Evolutionary conservation across 83 land plant genomes (phyloP).

Genomic region (Diphasiastrum complanatum): DNA sequence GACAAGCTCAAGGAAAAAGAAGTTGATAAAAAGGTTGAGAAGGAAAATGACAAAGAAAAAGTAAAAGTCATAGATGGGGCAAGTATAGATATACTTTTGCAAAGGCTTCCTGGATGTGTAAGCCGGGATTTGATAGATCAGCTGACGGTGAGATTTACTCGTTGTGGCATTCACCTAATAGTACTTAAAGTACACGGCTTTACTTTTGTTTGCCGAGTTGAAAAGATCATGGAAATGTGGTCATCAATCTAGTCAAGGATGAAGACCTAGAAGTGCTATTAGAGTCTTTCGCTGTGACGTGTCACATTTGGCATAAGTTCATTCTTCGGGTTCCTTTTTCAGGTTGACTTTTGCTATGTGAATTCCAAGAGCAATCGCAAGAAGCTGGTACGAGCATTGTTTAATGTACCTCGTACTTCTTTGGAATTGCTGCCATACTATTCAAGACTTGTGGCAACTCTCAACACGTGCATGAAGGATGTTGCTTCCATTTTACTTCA

Average conservation of each 20-base stretch:
- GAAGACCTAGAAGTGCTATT: too few relatives aligned
- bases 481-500: constrained; percentile 71
- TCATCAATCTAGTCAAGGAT: too few relatives aligned
- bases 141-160: constrained; percentile 51
- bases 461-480: constrained; percentile 98
- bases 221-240: too few relatives aligned
- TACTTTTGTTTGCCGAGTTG: too few relatives aligned
- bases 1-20: constrained; percentile 71
- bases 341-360: constrained; percentile 97
- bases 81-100: constrained; percentile 74
- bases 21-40: constrained; percentile 48
- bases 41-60: constrained; percentile 78
- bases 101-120: constrained; percentile 89
- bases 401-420: constrained; percentile 92
- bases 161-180: neutral
- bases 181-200: neutral
- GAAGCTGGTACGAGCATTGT: constrained; percentile 85
- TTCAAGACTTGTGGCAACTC: constrained; percentile 92
- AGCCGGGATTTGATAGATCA: constrained; percentile 99
- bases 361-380: constrained; percentile 88
- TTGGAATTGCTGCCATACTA: constrained; percentile 88
- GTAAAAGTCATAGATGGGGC: constrained; percentile 76
- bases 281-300: too few relatives aligned
- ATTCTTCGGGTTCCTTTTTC: constrained; percentile 21
- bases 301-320: neutral